A percentile compares a stretch with the other conserved stretches of the same genome.
These are phyloP conservation scores for Byssoonygena ceratinophila DNA, from an alignment of 2,329 filamentous ascomycete species.

Conservation along the genomic window DNA sequence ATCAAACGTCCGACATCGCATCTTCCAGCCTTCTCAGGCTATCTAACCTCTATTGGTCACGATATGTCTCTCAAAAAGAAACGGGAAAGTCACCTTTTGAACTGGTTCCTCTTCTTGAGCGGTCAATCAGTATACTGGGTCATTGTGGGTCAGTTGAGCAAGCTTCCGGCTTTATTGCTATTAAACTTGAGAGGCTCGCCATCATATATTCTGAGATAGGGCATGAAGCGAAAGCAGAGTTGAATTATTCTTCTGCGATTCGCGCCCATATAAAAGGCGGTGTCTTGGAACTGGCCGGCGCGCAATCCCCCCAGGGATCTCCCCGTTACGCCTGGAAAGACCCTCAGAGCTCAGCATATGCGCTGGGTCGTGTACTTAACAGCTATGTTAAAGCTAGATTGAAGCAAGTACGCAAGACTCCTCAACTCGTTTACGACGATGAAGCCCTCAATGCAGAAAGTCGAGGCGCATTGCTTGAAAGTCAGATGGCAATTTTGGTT, in stretches of 20 bases:
- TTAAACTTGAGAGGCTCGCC: slow-evolving; percentile 38
- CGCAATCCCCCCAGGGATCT: slow-evolving; percentile 22
- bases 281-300: slow-evolving; percentile 25
- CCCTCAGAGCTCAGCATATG: slow-evolving; percentile 28
- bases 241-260: slow-evolving; percentile 33
- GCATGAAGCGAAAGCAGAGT: slow-evolving; percentile 27
- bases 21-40: slow-evolving; percentile 30
- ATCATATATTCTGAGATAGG: slow-evolving; percentile 33
- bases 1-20: slow-evolving; percentile 12
- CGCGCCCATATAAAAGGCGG: slow-evolving; percentile 33
- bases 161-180: slow-evolving; percentile 30
- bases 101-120: slow-evolving; percentile 32
- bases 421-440: slow-evolving; percentile 26
- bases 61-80: slow-evolving; percentile 37
- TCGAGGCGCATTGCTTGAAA: slow-evolving; percentile 28
- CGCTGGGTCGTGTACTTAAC: slow-evolving; percentile 31
- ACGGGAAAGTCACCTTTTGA: slow-evolving; percentile 25
- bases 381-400: slow-evolving; percentile 28
- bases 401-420: slow-evolving; percentile 16
- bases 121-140: slow-evolving; percentile 32
- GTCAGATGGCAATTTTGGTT: slow-evolving; percentile 29
- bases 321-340: slow-evolving; percentile 26
- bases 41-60: slow-evolving; percentile 40
- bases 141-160: slow-evolving; percentile 28
- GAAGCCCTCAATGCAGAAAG: slow-evolving; percentile 20